A percentile compares a stretch with the other conserved stretches of the same genome.
Evolutionary conservation across 805 yeast species (phyloP).

Genomic region (Candida khao-thaluensis): DNA sequence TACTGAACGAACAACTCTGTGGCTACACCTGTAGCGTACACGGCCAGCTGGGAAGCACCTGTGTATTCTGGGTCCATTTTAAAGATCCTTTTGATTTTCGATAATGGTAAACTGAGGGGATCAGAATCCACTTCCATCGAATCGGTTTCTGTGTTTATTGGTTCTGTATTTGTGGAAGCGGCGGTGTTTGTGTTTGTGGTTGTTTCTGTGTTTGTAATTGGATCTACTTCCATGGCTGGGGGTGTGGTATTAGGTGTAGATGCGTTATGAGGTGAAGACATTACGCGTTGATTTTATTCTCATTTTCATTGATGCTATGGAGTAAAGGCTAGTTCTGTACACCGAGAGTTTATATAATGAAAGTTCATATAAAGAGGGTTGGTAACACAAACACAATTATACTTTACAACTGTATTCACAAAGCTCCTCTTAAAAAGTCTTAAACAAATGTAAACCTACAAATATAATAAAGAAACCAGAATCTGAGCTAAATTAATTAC

Average conservation of each 20-base stretch:
- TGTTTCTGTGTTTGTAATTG: conserved; percentile 7
- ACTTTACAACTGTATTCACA: too few relatives aligned
- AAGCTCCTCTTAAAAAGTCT: too few relatives aligned
- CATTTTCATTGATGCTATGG: too few relatives aligned
- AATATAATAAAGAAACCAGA: too few relatives aligned
- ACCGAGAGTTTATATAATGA: too few relatives aligned
- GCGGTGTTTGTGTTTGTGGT: not conserved
- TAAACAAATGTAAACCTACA: too few relatives aligned
- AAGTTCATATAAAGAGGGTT: too few relatives aligned
- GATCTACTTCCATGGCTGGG: conserved; percentile 13
- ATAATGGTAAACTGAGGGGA: conserved; percentile 52
- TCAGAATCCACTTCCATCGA: conserved; percentile 23
- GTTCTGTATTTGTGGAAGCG: conserved; percentile 7
- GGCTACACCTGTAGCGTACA: conserved; percentile 74
- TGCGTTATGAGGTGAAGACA: conserved; percentile 13
- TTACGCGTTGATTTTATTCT: too few relatives aligned
- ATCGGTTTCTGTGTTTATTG: conserved; percentile 1
- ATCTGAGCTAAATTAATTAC: too few relatives aligned
- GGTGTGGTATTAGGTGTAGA: conserved; percentile 24
- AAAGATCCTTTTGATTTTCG: conserved; percentile 68
- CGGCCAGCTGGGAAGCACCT: conserved; percentile 67
- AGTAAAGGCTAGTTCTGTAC: too few relatives aligned
- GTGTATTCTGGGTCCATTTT: conserved; percentile 74
- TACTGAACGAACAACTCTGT: conserved; percentile 72
- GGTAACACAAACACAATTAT: too few relatives aligned